These are phyloP conservation scores for Triticum turgidum DNA, from an alignment of 176 grass and related monocot species.

Conservation along the genomic window DNA sequence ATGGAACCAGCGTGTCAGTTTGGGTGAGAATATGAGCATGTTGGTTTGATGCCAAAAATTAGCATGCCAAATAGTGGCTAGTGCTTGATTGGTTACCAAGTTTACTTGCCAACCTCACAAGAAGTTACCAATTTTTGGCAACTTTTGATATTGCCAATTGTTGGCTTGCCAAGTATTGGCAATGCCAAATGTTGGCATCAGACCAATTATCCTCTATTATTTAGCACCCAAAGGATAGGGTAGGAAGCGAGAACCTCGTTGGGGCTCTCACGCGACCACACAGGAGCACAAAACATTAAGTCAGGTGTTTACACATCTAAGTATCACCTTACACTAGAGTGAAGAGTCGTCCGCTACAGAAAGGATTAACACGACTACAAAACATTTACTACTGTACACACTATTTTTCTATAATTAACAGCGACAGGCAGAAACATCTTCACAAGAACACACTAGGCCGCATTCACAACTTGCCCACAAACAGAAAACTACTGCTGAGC, in stretches of 20 bases:
- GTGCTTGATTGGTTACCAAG: too few species aligned
- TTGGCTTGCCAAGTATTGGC: too few species aligned
- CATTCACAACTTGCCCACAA: constrained; percentile 15
- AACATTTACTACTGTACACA: constrained; percentile 41
- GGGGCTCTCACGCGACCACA: constrained; percentile 11
- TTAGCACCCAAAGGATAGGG: neutral
- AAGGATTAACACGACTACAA: constrained; percentile 30
- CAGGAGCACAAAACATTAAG: constrained; percentile 6
- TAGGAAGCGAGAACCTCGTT: constrained; percentile 13
- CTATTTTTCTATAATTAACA: constrained; percentile 49
- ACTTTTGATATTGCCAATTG: too few species aligned
- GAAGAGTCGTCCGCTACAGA: constrained; percentile 31
- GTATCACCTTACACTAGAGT: constrained; percentile 23
- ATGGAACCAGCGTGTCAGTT: neutral
- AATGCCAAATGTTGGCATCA: too few species aligned
- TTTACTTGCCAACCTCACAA: too few species aligned
- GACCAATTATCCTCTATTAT: neutral
- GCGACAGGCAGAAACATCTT: constrained; percentile 18
- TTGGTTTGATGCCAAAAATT: too few species aligned
- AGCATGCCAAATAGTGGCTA: too few species aligned
- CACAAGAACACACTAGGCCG: neutral
- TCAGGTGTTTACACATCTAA: constrained; percentile 23
- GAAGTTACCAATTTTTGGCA: too few species aligned
- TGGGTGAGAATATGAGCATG: neutral
- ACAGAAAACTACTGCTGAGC: constrained; percentile 4